Percentiles rank a stretch among this genome's conserved stretches.
Conservation (phyloP, 1,284 basidiomycete genomes). For the Pseudozyma pruni region DNA sequence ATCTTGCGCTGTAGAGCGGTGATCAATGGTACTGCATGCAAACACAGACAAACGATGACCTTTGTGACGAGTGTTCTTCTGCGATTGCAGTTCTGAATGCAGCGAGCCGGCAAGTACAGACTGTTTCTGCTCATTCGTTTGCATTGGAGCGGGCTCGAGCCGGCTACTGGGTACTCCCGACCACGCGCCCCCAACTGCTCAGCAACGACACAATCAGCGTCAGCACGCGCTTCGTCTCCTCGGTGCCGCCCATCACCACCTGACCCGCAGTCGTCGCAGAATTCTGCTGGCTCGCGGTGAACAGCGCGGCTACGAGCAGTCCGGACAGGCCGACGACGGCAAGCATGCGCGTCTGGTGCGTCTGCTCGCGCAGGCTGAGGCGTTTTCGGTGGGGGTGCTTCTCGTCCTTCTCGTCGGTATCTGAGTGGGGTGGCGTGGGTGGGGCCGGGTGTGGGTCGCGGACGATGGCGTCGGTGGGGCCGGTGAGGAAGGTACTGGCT, state of each 20-base stretch:
- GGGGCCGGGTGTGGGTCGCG: conserved; percentile 27
- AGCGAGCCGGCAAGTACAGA: too few species aligned
- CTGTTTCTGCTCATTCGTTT: too few species aligned
- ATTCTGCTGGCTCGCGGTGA: conserved; percentile 15
- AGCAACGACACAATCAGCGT: conserved; percentile 30
- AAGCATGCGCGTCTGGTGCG: conserved; percentile 18
- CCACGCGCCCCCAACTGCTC: conserved; percentile 26
- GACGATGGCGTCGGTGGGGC: conserved; percentile 27
- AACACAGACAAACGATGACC: too few species aligned
- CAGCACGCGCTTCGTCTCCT: conserved; percentile 22
- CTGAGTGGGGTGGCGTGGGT: background rate
- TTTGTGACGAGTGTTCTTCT: background rate
- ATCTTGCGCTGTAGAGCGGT: conserved; percentile 37
- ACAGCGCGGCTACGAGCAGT: conserved; percentile 34
- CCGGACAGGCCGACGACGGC: conserved; percentile 42
- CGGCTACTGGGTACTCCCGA: conserved; percentile 5
- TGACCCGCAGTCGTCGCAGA: background rate
- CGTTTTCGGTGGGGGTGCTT: background rate
- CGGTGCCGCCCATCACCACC: background rate
- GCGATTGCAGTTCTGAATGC: too few species aligned
- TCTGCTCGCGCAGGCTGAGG: background rate
- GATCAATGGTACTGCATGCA: background rate
- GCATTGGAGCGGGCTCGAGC: too few species aligned
- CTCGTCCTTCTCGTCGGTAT: background rate
- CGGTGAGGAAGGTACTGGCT: conserved; percentile 13